A percentile compares a stretch with the other conserved stretches of the same genome.
Evolutionary conservation across 1,284 basidiomycete species (phyloP).

Genomic region (Heterobasidion occidentale): DNA sequence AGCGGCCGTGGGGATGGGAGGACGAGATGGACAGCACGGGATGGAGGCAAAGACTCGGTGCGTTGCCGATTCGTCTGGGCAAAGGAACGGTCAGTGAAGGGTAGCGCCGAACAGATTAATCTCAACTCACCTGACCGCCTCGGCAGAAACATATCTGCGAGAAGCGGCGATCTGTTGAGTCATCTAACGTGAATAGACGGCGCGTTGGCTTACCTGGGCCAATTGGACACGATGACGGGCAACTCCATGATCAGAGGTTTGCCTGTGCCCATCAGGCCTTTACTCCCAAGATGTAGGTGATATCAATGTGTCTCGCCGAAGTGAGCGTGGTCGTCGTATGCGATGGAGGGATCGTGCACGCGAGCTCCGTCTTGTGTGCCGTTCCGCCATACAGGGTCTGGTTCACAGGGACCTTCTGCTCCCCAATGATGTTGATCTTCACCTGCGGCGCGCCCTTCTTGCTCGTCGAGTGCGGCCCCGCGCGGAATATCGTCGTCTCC

Average conservation of each 20-base stretch:
- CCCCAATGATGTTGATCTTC: slow-evolving; percentile 43
- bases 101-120: neutral
- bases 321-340: slow-evolving; percentile 73
- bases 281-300: slow-evolving; percentile 69
- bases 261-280: slow-evolving; percentile 70
- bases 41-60: slow-evolving; percentile 48
- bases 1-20: neutral
- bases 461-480: slow-evolving; percentile 41
- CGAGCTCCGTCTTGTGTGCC: slow-evolving; percentile 63
- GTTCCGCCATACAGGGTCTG: slow-evolving; percentile 63
- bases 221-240: slow-evolving; percentile 73
- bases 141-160: slow-evolving; percentile 35
- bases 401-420: slow-evolving; percentile 65
- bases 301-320: slow-evolving; percentile 72
- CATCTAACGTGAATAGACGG: slow-evolving; percentile 4
- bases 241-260: slow-evolving; percentile 62
- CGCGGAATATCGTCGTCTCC: slow-evolving; percentile 65
- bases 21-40: slow-evolving; percentile 1
- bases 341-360: slow-evolving; percentile 57
- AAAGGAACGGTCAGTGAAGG: slow-evolving; percentile 1
- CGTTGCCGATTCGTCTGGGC: slow-evolving; percentile 59
- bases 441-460: slow-evolving; percentile 54
- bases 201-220: slow-evolving; percentile 53
- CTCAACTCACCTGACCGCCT: slow-evolving; percentile 10
- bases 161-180: slow-evolving; percentile 5